Evolutionary conservation across 139 green algal genomes (phyloP), one percentile per base, ranked within the genome.

Genomic region (Eudorina sp.): DNA sequence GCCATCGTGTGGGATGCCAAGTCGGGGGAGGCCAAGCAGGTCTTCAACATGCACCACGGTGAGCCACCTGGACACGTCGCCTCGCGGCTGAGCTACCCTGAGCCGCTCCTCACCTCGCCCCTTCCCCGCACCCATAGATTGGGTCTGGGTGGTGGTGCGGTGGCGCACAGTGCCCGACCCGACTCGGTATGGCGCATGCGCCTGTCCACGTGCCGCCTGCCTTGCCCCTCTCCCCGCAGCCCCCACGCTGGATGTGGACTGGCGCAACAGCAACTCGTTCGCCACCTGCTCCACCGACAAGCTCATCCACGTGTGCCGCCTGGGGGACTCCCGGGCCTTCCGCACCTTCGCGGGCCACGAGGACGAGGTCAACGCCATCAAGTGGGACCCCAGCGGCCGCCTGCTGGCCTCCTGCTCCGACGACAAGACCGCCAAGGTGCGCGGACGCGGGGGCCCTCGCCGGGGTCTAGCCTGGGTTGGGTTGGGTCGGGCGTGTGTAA

Each of bases 311-410:
- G 94, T 98, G 13, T 98, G 95, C 94, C 93, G 95, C 84, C 78
- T 99, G 41, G 90, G 90, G 34, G 82, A 87, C 51, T 74, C 86
- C 41, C 70, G 87, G 73, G 95, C 96, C 13, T 25, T 97, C 40
- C 96, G 96, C 80, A 92, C 90, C 11, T 99, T 96, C 72, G 25
- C 84, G 40, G 97, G 96, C 0, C 97, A 99, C 92, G 84, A 62
- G 14, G 94, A 98, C 80, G 97, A 99, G 90, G 96, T 99, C 53
- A 99, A 99, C 90, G 94, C 94, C 66, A 95, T 99, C 87, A 92
- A 89, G 88, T 92, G 89, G 84, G 83, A 90, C 53, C 84, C 89
- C 53, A 92, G 90, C 69, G 96, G 96, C 45, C 93, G 89, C 34
- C 90, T 97, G 51, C 93, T 99, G 70, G 97, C 97, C 0, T 98